Evolutionary conservation across 257 asterid species (phyloP).

Genomic region (Capsicum rhomboideum): DNA sequence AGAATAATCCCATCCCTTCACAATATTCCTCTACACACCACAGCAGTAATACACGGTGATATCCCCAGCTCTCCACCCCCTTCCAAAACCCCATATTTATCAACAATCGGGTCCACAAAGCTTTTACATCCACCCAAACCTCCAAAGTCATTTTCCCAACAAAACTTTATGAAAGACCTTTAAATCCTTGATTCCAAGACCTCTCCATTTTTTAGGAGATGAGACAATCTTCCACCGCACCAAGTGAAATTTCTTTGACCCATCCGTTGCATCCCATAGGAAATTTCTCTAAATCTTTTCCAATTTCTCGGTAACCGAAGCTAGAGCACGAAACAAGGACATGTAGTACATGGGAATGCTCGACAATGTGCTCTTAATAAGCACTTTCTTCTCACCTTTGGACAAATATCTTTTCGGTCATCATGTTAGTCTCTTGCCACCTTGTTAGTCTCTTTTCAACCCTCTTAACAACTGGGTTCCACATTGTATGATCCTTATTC

Average conservation of each 20-base stretch:
- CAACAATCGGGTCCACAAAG: neutral
- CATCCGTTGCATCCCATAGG: neutral
- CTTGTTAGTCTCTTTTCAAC: neutral
- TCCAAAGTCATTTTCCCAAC: neutral
- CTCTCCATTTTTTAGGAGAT: neutral
- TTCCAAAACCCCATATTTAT: neutral
- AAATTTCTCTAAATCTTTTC: neutral
- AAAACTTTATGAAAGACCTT: neutral
- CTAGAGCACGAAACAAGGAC: neutral
- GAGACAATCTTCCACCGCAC: neutral
- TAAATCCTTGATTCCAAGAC: neutral
- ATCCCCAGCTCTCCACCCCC: neutral
- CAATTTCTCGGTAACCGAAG: neutral
- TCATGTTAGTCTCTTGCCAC: no score
- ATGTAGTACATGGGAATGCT: neutral
- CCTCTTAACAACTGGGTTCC: neutral
- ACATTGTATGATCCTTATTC: neutral
- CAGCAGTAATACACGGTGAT: neutral
- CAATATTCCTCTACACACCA: neutral
- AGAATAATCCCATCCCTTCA: neutral
- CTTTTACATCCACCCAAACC: neutral
- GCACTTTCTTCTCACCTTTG: neutral
- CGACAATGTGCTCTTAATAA: neutral
- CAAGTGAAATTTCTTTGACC: neutral
- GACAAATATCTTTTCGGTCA: neutral